phyloP scores from a whole-genome alignment of 129 eudicot species.

The Chrysanthemum makinoi region DNA sequence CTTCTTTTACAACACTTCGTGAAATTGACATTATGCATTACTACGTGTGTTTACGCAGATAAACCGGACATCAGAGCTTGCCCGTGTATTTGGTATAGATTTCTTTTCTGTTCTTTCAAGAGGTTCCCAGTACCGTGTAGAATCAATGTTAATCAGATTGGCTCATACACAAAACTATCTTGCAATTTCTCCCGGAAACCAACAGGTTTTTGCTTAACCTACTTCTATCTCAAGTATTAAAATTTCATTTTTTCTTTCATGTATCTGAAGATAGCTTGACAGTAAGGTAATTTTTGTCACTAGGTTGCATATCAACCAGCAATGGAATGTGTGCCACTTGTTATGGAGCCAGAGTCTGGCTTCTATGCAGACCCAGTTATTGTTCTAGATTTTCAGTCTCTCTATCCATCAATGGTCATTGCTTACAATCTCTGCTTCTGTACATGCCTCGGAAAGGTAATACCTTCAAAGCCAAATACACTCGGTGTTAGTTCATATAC shows the following conservation, averaged over 20 bases:
- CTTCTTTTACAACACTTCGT: not conserved
- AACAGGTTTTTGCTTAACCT: constrained; percentile 49
- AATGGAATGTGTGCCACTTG: constrained; percentile 98
- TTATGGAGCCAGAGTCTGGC: constrained; percentile 98
- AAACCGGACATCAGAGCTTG: constrained; percentile 97
- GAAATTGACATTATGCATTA: constrained; percentile 13
- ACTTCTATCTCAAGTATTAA: constrained; percentile 17
- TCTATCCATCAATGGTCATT: constrained; percentile 97
- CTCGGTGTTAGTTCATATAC: constrained; percentile 87
- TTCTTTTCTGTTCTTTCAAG: constrained; percentile 96
- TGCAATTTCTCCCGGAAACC: constrained; percentile 87
- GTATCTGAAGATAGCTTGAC: constrained; percentile 4
- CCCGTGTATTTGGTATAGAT: constrained; percentile 97
- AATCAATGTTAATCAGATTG: constrained; percentile 88
- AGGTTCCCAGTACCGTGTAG: constrained; percentile 99
- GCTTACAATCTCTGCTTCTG: constrained; percentile 96
- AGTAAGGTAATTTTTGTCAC: constrained; percentile 1
- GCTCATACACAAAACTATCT: constrained; percentile 93
- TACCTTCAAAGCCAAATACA: constrained; percentile 58
- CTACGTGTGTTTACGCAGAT: constrained; percentile 43
- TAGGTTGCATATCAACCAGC: constrained; percentile 96
- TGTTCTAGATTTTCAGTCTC: constrained; percentile 93
- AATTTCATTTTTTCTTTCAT: not conserved
- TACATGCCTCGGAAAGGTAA: constrained; percentile 86
- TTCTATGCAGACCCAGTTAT: constrained; percentile 93